phyloP scores from a whole-genome alignment of 164 flowering plant species.

The Hamamelis virginiana region DNA sequence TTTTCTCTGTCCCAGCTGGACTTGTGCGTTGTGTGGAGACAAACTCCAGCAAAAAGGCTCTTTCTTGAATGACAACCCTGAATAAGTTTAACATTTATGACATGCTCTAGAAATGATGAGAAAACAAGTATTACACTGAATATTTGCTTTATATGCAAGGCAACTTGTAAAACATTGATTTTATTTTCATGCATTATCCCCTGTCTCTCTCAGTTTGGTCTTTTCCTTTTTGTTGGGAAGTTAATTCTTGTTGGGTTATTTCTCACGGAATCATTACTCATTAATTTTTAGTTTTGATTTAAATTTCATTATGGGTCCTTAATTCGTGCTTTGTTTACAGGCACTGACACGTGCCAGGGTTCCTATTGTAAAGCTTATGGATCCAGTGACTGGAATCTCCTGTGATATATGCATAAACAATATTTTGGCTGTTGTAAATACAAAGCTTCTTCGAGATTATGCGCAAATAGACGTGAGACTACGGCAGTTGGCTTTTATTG shows the following conservation, averaged over 20 bases:
- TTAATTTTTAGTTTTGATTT: background rate
- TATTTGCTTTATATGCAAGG: background rate
- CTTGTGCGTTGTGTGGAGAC: background rate
- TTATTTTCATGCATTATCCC: background rate
- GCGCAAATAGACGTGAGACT: slow-evolving; percentile 81
- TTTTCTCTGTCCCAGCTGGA: background rate
- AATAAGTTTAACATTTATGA: background rate
- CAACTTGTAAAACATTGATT: background rate
- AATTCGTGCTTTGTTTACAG: slow-evolving; percentile 36
- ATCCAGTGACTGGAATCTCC: slow-evolving; percentile 88
- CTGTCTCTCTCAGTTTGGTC: background rate
- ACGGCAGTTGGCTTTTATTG: slow-evolving; percentile 84
- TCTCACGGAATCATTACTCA: background rate
- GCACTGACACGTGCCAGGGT: slow-evolving; percentile 96
- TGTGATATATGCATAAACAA: slow-evolving; percentile 97
- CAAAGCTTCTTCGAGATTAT: slow-evolving; percentile 91
- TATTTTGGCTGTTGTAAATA: slow-evolving; percentile 89
- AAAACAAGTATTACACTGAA: background rate
- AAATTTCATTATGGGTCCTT: background rate
- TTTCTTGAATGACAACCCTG: background rate
- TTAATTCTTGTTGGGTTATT: background rate
- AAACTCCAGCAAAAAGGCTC: background rate
- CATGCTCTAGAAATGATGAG: background rate
- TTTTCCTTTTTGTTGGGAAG: background rate
- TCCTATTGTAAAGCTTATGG: slow-evolving; percentile 97